Conservation (phyloP, 2,329 filamentous ascomycete species). For the Clarireedia paspali region DNA sequence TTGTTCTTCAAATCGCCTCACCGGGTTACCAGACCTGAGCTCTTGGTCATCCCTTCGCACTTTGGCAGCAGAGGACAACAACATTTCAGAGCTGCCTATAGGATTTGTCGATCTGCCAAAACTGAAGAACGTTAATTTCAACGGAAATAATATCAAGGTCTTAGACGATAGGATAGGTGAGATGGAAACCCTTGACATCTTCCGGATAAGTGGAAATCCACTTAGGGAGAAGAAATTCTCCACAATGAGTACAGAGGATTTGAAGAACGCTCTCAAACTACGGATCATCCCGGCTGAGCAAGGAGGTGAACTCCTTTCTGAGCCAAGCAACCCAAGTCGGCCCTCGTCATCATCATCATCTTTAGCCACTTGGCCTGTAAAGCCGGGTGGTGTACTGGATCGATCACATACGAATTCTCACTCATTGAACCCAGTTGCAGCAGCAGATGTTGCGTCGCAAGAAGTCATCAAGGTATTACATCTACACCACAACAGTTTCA, state of each 20-base stretch:
- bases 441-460: conserved; percentile 45
- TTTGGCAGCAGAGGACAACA: conserved; percentile 75
- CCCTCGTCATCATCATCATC: conserved; percentile 13
- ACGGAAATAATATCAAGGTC: conserved; percentile 71
- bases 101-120: conserved; percentile 63
- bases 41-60: conserved; percentile 67
- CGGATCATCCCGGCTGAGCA: conserved; percentile 50
- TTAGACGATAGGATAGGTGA: conserved; percentile 69
- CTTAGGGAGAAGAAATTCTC: conserved; percentile 81
- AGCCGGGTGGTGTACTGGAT: conserved; percentile 51
- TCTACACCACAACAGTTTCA: conserved; percentile 71
- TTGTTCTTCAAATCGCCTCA: conserved; percentile 74
- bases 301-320: conserved; percentile 18
- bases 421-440: conserved; percentile 49
- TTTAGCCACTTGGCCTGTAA: conserved; percentile 23
- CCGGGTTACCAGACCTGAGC: conserved; percentile 63
- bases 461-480: conserved; percentile 51
- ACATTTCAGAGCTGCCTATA: conserved; percentile 64
- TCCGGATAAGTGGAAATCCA: conserved; percentile 83
- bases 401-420: conserved; percentile 59
- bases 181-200: conserved; percentile 69
- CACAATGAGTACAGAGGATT: conserved; percentile 68
- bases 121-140: conserved; percentile 73
- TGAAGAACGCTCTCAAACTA: conserved; percentile 65
- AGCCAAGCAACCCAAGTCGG: conserved; percentile 20